Percentiles rank a stretch among this genome's conserved stretches.
phyloP scores from a whole-genome alignment of 352 stramenopile species.

The Phytophthora lateralis region DNA sequence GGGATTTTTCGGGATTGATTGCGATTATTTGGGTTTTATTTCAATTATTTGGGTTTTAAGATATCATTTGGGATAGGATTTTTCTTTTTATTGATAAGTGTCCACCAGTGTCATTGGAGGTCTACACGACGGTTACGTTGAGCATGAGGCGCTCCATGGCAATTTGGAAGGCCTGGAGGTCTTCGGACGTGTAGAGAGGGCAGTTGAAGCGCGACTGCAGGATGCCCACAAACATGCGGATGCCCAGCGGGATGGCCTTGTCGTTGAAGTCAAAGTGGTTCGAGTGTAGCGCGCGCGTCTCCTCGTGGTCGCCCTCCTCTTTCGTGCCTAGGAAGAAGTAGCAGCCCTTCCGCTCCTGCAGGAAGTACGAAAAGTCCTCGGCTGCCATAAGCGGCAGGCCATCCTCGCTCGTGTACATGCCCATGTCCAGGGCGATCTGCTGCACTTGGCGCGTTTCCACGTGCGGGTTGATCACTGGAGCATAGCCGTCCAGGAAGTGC shows the following conservation, averaged over 20 bases:
- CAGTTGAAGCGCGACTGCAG: conserved; percentile 72
- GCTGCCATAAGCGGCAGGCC: conserved; percentile 92
- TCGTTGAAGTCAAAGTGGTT: conserved; percentile 88
- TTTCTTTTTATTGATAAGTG: conserved; percentile 4
- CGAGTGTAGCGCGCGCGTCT: conserved; percentile 74
- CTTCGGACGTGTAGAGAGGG: conserved; percentile 65
- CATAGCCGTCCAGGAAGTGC: conserved; percentile 73
- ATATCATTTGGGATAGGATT: conserved; percentile 1
- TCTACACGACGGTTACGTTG: conserved; percentile 47
- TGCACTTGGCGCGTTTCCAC: conserved; percentile 82
- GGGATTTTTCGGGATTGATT: background rate
- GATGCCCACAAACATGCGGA: conserved; percentile 78
- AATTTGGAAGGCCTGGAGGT: conserved; percentile 78
- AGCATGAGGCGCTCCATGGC: conserved; percentile 77
- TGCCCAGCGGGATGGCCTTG: conserved; percentile 82
- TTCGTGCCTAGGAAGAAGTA: conserved; percentile 89
- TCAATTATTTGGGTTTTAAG: background rate
- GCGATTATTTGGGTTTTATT: background rate
- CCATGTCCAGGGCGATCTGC: conserved; percentile 73
- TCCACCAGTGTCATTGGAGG: conserved; percentile 9
- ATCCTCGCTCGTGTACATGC: conserved; percentile 77
- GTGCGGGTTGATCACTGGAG: conserved; percentile 79
- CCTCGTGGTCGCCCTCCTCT: conserved; percentile 58
- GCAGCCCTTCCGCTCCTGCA: conserved; percentile 83
- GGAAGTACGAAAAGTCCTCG: conserved; percentile 95